These are phyloP conservation scores for Aspergillus oerlinghausenensis DNA, from an alignment of 2,329 filamentous ascomycete genomes.

Conservation along the genomic window DNA sequence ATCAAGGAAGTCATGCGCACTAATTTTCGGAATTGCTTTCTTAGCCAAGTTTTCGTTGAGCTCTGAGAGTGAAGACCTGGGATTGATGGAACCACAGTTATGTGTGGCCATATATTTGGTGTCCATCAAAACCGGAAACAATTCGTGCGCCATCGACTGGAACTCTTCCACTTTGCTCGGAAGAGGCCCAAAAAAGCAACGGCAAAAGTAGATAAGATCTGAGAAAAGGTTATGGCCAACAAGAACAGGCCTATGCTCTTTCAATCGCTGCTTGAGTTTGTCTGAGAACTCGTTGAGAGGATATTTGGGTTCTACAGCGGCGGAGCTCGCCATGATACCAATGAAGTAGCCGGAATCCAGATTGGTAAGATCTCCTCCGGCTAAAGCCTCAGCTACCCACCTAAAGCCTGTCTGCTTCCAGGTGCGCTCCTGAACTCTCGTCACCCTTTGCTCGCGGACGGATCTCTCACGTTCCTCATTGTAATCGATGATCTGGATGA, in stretches of 20 bases:
- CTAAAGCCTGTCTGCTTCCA: conserved; percentile 39
- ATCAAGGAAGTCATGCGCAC: conserved; percentile 16
- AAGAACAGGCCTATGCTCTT: conserved; percentile 46
- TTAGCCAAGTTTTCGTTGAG: conserved; percentile 23
- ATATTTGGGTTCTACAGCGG: conserved; percentile 12
- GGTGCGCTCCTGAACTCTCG: conserved; percentile 24
- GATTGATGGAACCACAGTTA: conserved; percentile 49
- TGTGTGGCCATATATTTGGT: conserved; percentile 62
- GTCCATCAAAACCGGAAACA: conserved; percentile 57
- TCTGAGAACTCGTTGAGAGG: conserved; percentile 25
- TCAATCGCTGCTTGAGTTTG: conserved; percentile 38
- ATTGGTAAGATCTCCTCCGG: conserved; percentile 37
- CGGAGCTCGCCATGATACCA: conserved; percentile 15
- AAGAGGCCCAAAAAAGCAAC: conserved; percentile 54
- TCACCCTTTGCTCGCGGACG: conserved; percentile 25
- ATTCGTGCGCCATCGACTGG: conserved; percentile 43
- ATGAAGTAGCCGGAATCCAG: conserved; percentile 32
- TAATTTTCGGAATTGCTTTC: conserved; percentile 25
- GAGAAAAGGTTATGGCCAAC: conserved; percentile 62
- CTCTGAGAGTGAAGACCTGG: conserved; percentile 33
- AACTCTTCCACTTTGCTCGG: conserved; percentile 55
- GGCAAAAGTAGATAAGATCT: conserved; percentile 59
- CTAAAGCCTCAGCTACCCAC: conserved; percentile 45
- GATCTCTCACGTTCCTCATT: conserved; percentile 33
- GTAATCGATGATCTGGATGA: conserved; percentile 38